A percentile compares a stretch with the other conserved stretches of the same genome.
Evolutionary conservation across 805 yeast genomes (phyloP).

Genomic region (Pichia deserticola): DNA sequence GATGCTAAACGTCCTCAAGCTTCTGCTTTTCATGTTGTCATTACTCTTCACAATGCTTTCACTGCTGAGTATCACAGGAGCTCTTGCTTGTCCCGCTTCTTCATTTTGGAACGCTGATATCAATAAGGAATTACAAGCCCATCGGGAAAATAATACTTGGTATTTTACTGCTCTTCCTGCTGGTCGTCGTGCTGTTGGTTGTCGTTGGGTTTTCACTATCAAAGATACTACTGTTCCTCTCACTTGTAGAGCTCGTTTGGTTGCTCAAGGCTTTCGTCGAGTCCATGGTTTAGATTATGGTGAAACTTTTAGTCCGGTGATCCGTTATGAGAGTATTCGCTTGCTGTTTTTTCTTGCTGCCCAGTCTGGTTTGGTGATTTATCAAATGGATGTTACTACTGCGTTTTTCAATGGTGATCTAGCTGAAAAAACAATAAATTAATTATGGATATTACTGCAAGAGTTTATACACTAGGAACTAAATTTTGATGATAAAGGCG

Average conservation of each 20-base stretch:
- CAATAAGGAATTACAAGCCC: neutral
- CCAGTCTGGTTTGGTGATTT: conserved; percentile 2
- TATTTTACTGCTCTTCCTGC: neutral
- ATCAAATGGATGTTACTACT: conserved; percentile 15
- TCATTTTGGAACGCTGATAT: neutral
- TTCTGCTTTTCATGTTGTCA: too few relatives aligned
- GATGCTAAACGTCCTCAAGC: too few relatives aligned
- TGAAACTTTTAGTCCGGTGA: conserved; percentile 2
- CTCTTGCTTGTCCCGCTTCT: neutral
- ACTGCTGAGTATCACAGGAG: too few relatives aligned
- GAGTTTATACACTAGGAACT: too few relatives aligned
- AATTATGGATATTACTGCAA: too few relatives aligned
- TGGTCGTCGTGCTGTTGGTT: too few relatives aligned
- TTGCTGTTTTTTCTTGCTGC: conserved; percentile 4
- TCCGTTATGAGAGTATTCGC: conserved; percentile 6
- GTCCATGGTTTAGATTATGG: neutral
- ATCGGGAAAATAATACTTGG: neutral
- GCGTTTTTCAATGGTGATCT: conserved; percentile 12
- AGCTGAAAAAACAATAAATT: too few relatives aligned
- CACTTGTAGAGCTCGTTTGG: neutral
- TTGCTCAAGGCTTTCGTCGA: conserved; percentile 7
- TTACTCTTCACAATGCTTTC: neutral
- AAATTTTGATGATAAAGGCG: too few relatives aligned
- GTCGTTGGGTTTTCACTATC: too few relatives aligned
- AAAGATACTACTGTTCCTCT: conserved; percentile 5